Base-by-base conservation (phyloP, 352 stramenopile genomes). In the Phytophthora sp. region DNA sequence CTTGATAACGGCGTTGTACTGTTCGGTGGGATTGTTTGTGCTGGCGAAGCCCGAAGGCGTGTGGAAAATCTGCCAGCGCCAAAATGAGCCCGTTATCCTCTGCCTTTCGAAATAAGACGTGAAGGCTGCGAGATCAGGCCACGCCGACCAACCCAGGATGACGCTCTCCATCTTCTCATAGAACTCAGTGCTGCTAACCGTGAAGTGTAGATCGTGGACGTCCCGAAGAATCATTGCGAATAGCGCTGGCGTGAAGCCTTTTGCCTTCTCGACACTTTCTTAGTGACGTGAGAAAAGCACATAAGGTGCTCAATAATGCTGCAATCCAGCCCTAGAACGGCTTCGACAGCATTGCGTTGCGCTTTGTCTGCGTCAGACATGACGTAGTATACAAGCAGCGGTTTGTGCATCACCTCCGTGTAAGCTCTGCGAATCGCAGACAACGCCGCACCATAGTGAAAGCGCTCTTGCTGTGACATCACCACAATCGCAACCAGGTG, bases 361-460 rank as follows among this genome's bases (percentile, higher is more conserved):
- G 63, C 62, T 16, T 57, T 39, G 39, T 69, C 62, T 0, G 63
- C 57, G 41, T 66, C 57, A 5, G 51, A 27, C 63, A 76, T 67
- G 0, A 64, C 53, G 30, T 38, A 66, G 8, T 27, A 31, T 1
- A 64, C 26, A 1, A 3, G 13, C 1, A 58, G 50, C 44, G n/a
- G 62, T 38, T 59, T 59, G 1, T 38, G 15, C 36, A 27, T 58
- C 18, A 41, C 20, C 0, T 18, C 13, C 1, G 46, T 30, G 52
- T 49, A 66, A 1, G 23, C 21, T 1, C 7, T 21, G 1, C 27
- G 27, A 2, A 69, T 11, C 7, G 38, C 49, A 12, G 21, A 26
- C 7, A 65, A n/a, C 12, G 49, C 46, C 7, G 33, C 23, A 1
- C 18, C 21, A 9, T 39, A 41, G 16, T 56, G 41, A 11, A 24